phyloP scores from a whole-genome alignment of 2,329 filamentous ascomycete genomes.

The Stemphylium lycopersici region DNA sequence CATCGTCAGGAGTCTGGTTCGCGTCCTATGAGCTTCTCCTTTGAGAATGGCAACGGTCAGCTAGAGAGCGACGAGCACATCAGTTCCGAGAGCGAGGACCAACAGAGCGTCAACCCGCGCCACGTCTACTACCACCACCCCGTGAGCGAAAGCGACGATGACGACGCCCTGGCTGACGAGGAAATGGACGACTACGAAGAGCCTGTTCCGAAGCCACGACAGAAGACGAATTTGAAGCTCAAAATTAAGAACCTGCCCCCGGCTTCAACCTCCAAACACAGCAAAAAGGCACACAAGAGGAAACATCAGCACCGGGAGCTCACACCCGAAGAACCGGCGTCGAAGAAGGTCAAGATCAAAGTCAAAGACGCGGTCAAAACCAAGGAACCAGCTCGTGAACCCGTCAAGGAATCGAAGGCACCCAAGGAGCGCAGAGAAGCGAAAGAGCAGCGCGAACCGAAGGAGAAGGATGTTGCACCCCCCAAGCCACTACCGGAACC shows the following conservation, averaged over 20 bases:
- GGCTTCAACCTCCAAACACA: slow-evolving; percentile 24
- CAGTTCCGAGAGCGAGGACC: slow-evolving; percentile 40
- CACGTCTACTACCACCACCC: slow-evolving; percentile 44
- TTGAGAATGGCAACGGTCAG: slow-evolving; percentile 66
- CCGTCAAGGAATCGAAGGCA: slow-evolving; percentile 19
- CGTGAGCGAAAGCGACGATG: slow-evolving; percentile 35
- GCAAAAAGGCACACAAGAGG: slow-evolving; percentile 35
- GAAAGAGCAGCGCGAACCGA: slow-evolving; percentile 22
- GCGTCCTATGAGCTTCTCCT: slow-evolving; percentile 74
- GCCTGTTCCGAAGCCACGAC: slow-evolving; percentile 31
- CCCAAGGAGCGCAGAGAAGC: slow-evolving; percentile 16
- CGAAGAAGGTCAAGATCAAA: slow-evolving; percentile 35
- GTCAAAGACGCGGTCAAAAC: slow-evolving; percentile 14
- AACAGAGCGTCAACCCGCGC: slow-evolving; percentile 42
- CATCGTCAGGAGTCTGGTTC: slow-evolving; percentile 58
- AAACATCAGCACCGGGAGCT: slow-evolving; percentile 34
- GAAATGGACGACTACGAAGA: slow-evolving; percentile 51
- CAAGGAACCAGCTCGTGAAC: slow-evolving; percentile 16
- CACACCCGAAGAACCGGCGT: slow-evolving; percentile 35
- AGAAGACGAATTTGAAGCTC: slow-evolving; percentile 39
- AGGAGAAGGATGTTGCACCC: slow-evolving; percentile 24
- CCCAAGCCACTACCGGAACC: slow-evolving; percentile 23
- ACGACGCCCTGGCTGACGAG: slow-evolving; percentile 34
- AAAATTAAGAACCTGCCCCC: slow-evolving; percentile 36
- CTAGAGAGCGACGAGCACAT: slow-evolving; percentile 57